Percentiles rank a stretch among this genome's conserved stretches.
These are phyloP conservation scores for Mucor mucedo DNA, from an alignment of 371 early-diverging fungal species.

Conservation along the genomic window DNA sequence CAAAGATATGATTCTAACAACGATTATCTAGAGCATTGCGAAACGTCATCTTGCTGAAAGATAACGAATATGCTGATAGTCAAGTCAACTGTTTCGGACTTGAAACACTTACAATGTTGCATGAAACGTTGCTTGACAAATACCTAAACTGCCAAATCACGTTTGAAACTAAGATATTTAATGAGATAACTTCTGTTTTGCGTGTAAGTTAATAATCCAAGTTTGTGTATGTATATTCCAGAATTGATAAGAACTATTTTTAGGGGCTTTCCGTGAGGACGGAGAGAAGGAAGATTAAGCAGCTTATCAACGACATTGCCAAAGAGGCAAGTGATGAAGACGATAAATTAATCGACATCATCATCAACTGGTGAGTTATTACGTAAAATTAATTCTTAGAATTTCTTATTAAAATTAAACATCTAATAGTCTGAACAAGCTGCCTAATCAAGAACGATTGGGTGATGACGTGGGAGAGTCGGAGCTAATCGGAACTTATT, in stretches of 20 bases:
- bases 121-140: conserved; percentile 10
- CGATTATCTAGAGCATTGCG: too few species aligned
- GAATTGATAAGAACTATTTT: conserved; percentile 17
- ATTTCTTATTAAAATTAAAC: conserved; percentile 19
- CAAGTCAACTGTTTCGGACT: conserved; percentile 12
- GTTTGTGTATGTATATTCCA: conserved; percentile 11
- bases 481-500: conserved; percentile 18
- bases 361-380: conserved; percentile 25
- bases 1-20: too few species aligned
- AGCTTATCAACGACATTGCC: conserved; percentile 1
- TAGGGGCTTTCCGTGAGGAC: conserved; percentile 13
- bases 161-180: conserved; percentile 1
- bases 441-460: conserved; percentile 18
- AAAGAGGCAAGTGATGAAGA: conserved; percentile 18
- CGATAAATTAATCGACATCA: neutral
- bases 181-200: conserved; percentile 7
- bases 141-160: neutral
- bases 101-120: conserved; percentile 13
- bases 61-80: conserved; percentile 11
- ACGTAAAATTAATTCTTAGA: conserved; percentile 20
- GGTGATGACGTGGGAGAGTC: conserved; percentile 21
- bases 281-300: conserved; percentile 7
- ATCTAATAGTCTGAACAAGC: conserved; percentile 25
- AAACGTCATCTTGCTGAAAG: neutral
- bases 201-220: conserved; percentile 17